A percentile compares a stretch with the other conserved stretches of the same genome.
Evolutionary conservation across 305 asterid species (phyloP).

Genomic region (Solanum hybrid): DNA sequence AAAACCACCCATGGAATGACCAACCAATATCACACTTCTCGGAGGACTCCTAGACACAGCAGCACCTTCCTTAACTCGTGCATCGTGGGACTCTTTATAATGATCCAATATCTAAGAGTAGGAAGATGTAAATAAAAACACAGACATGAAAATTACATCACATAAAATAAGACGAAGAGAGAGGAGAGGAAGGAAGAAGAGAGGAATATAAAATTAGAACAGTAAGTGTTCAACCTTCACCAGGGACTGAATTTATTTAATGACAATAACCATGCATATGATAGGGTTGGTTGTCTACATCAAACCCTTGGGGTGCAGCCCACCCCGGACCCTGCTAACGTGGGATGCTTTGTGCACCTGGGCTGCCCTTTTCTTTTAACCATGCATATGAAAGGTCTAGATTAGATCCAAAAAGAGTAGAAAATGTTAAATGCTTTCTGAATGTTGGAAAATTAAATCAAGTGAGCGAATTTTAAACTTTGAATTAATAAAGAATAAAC

Average conservation of each 20-base stretch:
- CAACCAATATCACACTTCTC: slow-evolving; percentile 86
- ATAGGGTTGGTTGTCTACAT: neutral
- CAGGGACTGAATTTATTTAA: neutral
- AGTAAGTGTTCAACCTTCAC: neutral
- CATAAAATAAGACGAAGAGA: neutral
- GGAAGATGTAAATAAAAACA: neutral
- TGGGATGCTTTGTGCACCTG: neutral
- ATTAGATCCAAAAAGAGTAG: neutral
- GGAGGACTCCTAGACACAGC: slow-evolving; percentile 52
- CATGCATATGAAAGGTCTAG: neutral
- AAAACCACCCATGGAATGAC: slow-evolving; percentile 99
- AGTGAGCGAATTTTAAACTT: neutral
- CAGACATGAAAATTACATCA: neutral
- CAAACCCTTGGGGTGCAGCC: neutral
- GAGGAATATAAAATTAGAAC: neutral
- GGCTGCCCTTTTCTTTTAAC: neutral
- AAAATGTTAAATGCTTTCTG: neutral
- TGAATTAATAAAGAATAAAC: neutral
- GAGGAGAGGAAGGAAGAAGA: neutral
- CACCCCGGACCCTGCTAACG: neutral
- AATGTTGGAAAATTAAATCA: neutral
- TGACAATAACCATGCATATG: neutral
- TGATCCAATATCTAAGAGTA: slow-evolving; percentile 68
- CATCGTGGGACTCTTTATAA: slow-evolving; percentile 61
- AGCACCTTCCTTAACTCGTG: slow-evolving; percentile 61